A percentile compares a stretch with the other conserved stretches of the same genome.
phyloP scores from a whole-genome alignment of 331 rosid species.

The Cucumis variabilis region DNA sequence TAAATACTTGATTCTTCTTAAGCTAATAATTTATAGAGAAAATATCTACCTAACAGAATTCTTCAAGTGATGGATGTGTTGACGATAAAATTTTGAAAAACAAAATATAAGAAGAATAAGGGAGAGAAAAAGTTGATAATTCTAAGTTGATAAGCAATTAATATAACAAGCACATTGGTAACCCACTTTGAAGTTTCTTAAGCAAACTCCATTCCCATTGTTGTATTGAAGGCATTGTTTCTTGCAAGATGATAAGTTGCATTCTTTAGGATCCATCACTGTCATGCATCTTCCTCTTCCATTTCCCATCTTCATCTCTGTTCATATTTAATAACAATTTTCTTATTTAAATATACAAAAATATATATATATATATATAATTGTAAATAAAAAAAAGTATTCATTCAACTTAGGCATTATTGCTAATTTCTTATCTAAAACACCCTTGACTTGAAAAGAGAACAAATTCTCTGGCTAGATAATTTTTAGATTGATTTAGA shows the following conservation, averaged over 20 bases:
- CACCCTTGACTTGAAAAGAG: not conserved
- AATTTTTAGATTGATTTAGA: too few relatives aligned
- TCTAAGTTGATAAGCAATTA: constrained; percentile 8
- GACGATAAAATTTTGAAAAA: too few relatives aligned
- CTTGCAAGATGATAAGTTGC: constrained; percentile 21
- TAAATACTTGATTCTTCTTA: too few relatives aligned
- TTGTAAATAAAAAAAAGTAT: too few relatives aligned
- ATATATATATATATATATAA: too few relatives aligned
- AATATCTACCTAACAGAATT: too few relatives aligned
- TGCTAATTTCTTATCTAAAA: too few relatives aligned
- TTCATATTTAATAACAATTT: not conserved
- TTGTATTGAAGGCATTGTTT: constrained; percentile 21
- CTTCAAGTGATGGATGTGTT: too few relatives aligned
- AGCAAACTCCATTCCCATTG: constrained; percentile 32
- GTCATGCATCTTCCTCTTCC: constrained; percentile 26
- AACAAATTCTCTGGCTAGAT: too few relatives aligned
- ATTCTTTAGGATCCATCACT: constrained; percentile 18
- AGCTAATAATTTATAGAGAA: too few relatives aligned
- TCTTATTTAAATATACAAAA: too few relatives aligned
- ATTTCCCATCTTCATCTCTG: not conserved
- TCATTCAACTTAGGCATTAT: not conserved
- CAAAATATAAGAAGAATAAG: too few relatives aligned
- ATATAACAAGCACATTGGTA: constrained; percentile 25
- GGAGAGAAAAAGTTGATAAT: not conserved
- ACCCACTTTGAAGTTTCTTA: constrained; percentile 18